Base-by-base conservation (phyloP, 345 rosid species). In the Citrus hindsii region DNA sequence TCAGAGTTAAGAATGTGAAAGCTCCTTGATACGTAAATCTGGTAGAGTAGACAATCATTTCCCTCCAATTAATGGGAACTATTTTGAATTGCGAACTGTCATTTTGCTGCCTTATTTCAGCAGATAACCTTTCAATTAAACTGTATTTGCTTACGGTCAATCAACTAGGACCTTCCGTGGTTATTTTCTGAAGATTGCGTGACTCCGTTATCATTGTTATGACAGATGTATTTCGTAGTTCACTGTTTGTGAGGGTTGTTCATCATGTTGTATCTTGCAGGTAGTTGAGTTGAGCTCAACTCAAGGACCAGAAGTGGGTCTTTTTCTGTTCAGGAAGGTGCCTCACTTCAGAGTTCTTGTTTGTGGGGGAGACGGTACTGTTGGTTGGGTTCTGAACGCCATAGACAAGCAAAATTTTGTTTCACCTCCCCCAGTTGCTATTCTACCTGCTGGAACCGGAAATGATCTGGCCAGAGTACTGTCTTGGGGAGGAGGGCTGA, bases 381-480 rank as follows among this genome's bases (percentile, higher is more conserved):
- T 91, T 83, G 94, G 96, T 33, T 94, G 98, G 98, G 97, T 94
- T 80, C 84, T 92, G 53, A 77, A 92, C 86, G 92, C 94, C 67
- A 91, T 94, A 83, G 98, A 94, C 76, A 94, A 88, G 77, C 94
- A 89, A 73, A 91, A 87, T 82, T 94, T 88, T 87, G 92, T 89
- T 71, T 94, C 98, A 79, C 97, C 98, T 82, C 97, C 98, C 76
- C 96, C 98, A 21, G 93, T 94, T 69, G 97, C 98, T 75, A 90
- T 92, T 82, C 92, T 94, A 38, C 96, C 98, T 64, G 94, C 97
- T 73, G 98, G 98, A 82, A 94, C 96, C n/a, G 98, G 98, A 82
- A 94, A 94, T 89, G 98, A 94, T 88, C 88, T 94, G 69, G 92
- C 98, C 76, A 91, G 96, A 81, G 94, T 92, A 68, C 86, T 94